Evolutionary conservation across 352 stramenopile species (phyloP), one percentile per base, ranked within the genome.

Genomic region (Globisporangium megalacanthum): DNA sequence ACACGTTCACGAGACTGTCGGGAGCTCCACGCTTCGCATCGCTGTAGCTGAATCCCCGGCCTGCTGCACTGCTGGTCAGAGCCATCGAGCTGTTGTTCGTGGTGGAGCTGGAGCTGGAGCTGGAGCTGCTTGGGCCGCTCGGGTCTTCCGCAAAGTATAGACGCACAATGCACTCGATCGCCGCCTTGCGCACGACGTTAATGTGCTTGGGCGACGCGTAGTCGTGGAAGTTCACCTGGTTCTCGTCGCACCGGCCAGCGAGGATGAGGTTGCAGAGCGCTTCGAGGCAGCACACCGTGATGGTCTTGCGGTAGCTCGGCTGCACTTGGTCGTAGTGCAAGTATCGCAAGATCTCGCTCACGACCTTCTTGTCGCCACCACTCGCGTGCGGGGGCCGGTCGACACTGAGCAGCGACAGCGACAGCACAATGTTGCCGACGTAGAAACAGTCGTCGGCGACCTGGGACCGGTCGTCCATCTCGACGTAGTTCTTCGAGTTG

Each of bases 401-500:
- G 35, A 94, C 66, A 31, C 60, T 79, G 10, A 94, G 61, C 8
- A 86, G 66, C 9, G 83, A 93, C 4, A 93, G 61, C 42, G 83
- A 83, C 9, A 93, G 39, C 20, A 94, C 77, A 11, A 91, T 79
- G 50, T 75, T 85, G 25, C 83, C 82, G 49, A 94, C 70, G 77
- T 92, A 94, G 56, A 89, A 94, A 45, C 82, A 92, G 66, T 94
- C 82, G 51, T 92, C 84, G 0, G 79, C 82, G 49, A 92, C 84
- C 64, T 89, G 81, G 0, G 80, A 91, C 55, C 91, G 79, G 42
- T 94, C 84, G 56, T 85, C 82, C 82, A 92, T 92, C 61, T 94
- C 80, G 35, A 94, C 81, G 47, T 92, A 94, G 56, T 94, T 94
- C 57, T 94, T 92, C 48, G 84, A 94, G 64, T 94, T 94, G 70